These are phyloP conservation scores for Flaveria linearis DNA, from an alignment of 129 eudicot genomes.

Conservation along the genomic window DNA sequence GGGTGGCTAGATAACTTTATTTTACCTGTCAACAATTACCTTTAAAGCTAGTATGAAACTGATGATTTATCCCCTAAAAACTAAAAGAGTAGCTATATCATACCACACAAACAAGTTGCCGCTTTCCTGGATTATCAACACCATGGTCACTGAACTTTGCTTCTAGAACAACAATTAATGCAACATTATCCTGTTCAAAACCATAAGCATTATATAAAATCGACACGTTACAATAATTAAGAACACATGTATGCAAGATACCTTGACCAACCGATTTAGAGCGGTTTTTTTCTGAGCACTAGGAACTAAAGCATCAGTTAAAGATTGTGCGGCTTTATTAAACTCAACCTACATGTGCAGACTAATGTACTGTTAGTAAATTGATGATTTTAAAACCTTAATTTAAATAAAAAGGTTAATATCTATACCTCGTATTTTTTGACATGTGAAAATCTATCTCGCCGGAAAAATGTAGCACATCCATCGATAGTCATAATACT, in stretches of 20 bases:
- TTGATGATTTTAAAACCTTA: neutral
- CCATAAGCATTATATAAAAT: slow-evolving; percentile 10
- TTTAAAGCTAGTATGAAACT: neutral
- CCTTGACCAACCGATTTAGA: slow-evolving; percentile 82
- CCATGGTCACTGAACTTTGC: slow-evolving; percentile 88
- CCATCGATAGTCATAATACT: slow-evolving; percentile 68
- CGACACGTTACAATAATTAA: neutral
- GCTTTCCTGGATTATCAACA: slow-evolving; percentile 85
- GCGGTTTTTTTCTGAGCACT: slow-evolving; percentile 85
- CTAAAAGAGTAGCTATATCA: slow-evolving; percentile 23
- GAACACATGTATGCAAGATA: slow-evolving; percentile 12
- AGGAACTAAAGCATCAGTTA: slow-evolving; percentile 91
- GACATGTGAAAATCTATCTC: slow-evolving; percentile 94
- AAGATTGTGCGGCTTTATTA: slow-evolving; percentile 96
- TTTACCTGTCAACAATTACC: neutral
- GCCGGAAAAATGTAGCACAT: slow-evolving; percentile 94
- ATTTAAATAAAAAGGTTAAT: neutral
- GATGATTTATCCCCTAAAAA: neutral
- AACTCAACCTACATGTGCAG: slow-evolving; percentile 72
- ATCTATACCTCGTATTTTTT: slow-evolving; percentile 86
- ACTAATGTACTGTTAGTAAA: slow-evolving; percentile 6
- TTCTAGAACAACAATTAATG: slow-evolving; percentile 85
- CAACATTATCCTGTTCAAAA: slow-evolving; percentile 77
- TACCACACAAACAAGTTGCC: slow-evolving; percentile 99
- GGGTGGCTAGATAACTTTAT: neutral